phyloP scores from a whole-genome alignment of 257 asterid species.

The Solanum pinnatisectum region DNA sequence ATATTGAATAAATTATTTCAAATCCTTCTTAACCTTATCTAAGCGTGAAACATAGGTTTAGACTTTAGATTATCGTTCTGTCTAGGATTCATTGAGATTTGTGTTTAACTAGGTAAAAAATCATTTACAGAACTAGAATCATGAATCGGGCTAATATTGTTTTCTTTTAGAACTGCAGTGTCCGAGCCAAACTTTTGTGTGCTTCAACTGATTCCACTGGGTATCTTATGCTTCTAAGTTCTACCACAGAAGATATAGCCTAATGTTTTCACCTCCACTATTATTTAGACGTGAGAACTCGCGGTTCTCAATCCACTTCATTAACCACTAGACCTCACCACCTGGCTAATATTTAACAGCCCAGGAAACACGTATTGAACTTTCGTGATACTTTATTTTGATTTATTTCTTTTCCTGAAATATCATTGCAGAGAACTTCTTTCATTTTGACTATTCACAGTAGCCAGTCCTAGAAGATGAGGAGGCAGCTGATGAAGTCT shows the following conservation, averaged over 20 bases:
- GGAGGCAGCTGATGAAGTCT: conserved; percentile 20
- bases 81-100: not conserved
- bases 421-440: not conserved
- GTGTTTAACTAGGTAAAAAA: not conserved
- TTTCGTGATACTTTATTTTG: not conserved
- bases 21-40: not conserved
- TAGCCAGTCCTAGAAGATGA: conserved; percentile 15
- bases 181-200: not conserved
- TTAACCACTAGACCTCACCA: not conserved
- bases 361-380: not conserved
- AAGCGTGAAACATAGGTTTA: not conserved
- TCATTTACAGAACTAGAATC: not conserved
- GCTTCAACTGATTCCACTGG: not conserved
- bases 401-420: not conserved
- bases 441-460: not conserved
- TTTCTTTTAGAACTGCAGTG: not conserved
- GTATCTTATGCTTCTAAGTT: not conserved
- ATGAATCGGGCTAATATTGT: not conserved
- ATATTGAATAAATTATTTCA: not conserved
- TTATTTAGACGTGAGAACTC: not conserved
- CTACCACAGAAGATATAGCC: not conserved
- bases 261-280: not conserved
- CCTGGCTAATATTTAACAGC: not conserved
- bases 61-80: not conserved
- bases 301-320: not conserved